Conservation (phyloP, 2,329 filamentous ascomycete genomes). For the Geosmithia morbida region DNA sequence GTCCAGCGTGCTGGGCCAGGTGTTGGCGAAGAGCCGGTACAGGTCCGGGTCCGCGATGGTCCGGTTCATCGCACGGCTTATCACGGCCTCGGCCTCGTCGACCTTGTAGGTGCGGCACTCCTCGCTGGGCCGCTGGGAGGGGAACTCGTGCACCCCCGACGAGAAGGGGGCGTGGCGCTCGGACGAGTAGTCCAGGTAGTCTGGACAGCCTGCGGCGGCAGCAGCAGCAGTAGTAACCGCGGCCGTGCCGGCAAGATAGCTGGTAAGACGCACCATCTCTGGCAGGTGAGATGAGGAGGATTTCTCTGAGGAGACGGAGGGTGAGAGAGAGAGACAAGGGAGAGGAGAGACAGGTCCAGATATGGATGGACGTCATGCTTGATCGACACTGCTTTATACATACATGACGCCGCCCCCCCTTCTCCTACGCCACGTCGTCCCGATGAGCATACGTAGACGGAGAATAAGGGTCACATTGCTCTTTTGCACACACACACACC, state of each 20-base stretch:
- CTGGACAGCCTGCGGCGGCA: conserved; percentile 13
- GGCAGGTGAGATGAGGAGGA: neutral
- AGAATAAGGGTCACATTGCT: neutral
- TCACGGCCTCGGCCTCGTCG: conserved; percentile 60
- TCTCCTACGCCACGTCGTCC: neutral
- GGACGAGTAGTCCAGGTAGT: conserved; percentile 18
- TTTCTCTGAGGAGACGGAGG: neutral
- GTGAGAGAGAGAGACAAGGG: neutral
- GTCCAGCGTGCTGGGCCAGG: conserved; percentile 62
- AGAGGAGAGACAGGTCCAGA: neutral
- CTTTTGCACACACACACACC: neutral
- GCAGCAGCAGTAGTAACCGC: neutral
- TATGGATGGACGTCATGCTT: neutral
- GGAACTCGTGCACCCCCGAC: conserved; percentile 58
- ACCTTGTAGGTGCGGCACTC: conserved; percentile 74
- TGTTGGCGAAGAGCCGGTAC: conserved; percentile 55
- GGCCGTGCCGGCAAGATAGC: neutral
- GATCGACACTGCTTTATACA: neutral
- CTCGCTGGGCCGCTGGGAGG: conserved; percentile 63
- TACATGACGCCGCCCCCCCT: neutral
- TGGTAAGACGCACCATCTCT: neutral
- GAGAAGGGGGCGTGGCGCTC: conserved; percentile 54
- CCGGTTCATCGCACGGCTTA: conserved; percentile 48
- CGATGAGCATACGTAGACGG: neutral
- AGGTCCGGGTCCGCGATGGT: conserved; percentile 65